These are phyloP conservation scores for Esteya vermicola DNA, from an alignment of 2,329 filamentous ascomycete species.

Conservation along the genomic window DNA sequence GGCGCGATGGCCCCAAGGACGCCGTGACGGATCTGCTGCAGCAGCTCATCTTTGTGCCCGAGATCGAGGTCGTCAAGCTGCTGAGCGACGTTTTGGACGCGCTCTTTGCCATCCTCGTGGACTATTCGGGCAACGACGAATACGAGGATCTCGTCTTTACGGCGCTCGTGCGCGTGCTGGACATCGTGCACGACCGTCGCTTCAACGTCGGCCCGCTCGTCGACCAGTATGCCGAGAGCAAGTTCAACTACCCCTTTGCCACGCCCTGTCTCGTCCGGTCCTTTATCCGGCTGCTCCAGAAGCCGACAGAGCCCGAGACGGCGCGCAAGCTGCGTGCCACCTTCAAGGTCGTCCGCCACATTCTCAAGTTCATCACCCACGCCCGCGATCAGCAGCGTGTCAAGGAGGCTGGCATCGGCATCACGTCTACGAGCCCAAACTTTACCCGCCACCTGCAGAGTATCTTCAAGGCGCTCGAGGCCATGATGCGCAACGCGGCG, in stretches of 20 bases:
- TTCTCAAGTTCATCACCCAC: constrained; percentile 89
- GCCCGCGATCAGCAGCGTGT: constrained; percentile 71
- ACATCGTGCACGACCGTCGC: constrained; percentile 85
- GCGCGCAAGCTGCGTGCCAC: constrained; percentile 77
- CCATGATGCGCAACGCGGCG: constrained; percentile 75
- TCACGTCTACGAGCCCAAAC: constrained; percentile 54
- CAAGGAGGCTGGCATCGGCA: constrained; percentile 81
- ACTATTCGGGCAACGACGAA: constrained; percentile 81
- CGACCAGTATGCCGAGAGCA: constrained; percentile 75
- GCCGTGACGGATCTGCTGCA: constrained; percentile 63
- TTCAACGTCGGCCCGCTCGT: constrained; percentile 87
- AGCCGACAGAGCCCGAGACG: constrained; percentile 68
- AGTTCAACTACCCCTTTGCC: constrained; percentile 87
- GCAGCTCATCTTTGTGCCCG: constrained; percentile 81
- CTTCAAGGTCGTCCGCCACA: constrained; percentile 86
- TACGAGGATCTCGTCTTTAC: constrained; percentile 89
- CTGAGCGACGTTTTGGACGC: constrained; percentile 79
- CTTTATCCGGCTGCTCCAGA: constrained; percentile 69
- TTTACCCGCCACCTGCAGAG: constrained; percentile 74
- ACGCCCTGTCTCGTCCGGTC: constrained; percentile 79
- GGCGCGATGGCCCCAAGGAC: constrained; percentile 62
- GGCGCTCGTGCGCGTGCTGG: constrained; percentile 74
- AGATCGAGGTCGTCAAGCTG: constrained; percentile 95
- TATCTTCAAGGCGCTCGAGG: constrained; percentile 82
- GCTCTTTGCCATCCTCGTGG: constrained; percentile 80